Evolutionary conservation across 2,329 filamentous ascomycete species (phyloP), one percentile per base, ranked within the genome.

Genomic region (Stachybotrys chlorohalonatus): DNA sequence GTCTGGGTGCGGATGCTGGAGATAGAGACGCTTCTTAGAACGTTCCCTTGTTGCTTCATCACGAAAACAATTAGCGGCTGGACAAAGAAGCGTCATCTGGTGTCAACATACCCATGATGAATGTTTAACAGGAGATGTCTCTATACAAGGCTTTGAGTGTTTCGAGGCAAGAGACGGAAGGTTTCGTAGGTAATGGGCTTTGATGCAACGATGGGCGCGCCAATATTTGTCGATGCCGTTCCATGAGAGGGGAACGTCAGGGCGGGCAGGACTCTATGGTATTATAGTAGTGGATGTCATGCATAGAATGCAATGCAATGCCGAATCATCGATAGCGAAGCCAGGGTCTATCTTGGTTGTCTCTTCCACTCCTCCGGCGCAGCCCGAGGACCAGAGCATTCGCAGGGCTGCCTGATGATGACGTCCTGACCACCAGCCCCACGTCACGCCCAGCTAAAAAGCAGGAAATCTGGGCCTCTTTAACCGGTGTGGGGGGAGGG

Each of bases 1-100:
- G 60, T 74, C 73, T 48, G 68, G 68, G 52, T 68, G 68, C 7
- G 73, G 71, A 47, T 70, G 70, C 47, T 68, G 64, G 47, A 75
- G 69, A 56, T 75, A 75, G 61, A 75, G 65, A 55, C 70, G 70
- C 64, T 73, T 75, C 64, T 75, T 75, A 58, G 60, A 57, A 56
- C 67, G 64, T 32, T 67, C 60, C 53, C 58, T 64, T 59, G 63
- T 64, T 55, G 62, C 61, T 66, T 53, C 53, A 53, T 51, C 15
- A 45, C 17, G 58, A 59, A 59, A 60, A 53, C 62, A 30, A 36
- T 66, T 59, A 66, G 63, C 55, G 54, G 60, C 56, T 46, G 54
- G 47, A 53, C 54, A 58, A 45, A 15, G 47, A 46, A 36, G 42
- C 48, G 31, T 48, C 31, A 42, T 13, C 24, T 24, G 24, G 13